Conservation (phyloP, 495 filamentous ascomycete species). For the Penicillium egyptiacum region DNA sequence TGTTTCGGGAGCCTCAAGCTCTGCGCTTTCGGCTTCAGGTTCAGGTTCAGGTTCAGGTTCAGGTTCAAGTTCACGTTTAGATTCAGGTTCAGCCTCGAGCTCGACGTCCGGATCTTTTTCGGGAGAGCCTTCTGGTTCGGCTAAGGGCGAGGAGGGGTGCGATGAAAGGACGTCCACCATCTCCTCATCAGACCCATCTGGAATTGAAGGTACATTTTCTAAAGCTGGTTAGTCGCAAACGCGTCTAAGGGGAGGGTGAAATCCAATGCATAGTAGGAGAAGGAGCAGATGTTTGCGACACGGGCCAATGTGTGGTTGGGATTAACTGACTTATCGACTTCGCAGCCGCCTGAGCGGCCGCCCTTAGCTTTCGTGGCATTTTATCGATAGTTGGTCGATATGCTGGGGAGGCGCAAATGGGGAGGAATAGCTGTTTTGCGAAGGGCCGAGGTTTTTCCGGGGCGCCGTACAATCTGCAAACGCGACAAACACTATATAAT, state of each 20-base stretch:
- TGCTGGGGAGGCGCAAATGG: constrained; percentile 19
- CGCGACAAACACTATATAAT: not conserved
- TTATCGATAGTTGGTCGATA: constrained; percentile 11
- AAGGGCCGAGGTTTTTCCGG: constrained; percentile 9
- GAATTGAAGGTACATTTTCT: constrained; percentile 48
- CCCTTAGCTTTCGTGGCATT: constrained; percentile 53
- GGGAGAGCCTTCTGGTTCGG: constrained; percentile 30
- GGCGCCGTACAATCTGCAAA: not conserved
- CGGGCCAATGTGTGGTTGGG: not conserved
- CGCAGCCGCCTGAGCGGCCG: constrained; percentile 51
- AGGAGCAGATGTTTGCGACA: not conserved
- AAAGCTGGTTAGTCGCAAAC: constrained; percentile 24
- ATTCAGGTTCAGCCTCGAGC: constrained; percentile 7
- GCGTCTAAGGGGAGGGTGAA: constrained; percentile 15
- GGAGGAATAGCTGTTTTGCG: constrained; percentile 24
- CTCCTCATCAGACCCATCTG: constrained; percentile 52
- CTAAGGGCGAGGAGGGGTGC: constrained; percentile 36
- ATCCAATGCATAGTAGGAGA: not conserved
- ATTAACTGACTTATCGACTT: constrained; percentile 45
- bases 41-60: constrained; percentile 20
- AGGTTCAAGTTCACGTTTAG: constrained; percentile 14
- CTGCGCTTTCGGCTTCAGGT: constrained; percentile 26
- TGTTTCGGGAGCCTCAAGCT: constrained; percentile 23
- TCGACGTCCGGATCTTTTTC: constrained; percentile 33
- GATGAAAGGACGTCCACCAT: constrained; percentile 46